Conservation (phyloP, 805 yeast species). For the Cyberlindnera mycetangii region DNA sequence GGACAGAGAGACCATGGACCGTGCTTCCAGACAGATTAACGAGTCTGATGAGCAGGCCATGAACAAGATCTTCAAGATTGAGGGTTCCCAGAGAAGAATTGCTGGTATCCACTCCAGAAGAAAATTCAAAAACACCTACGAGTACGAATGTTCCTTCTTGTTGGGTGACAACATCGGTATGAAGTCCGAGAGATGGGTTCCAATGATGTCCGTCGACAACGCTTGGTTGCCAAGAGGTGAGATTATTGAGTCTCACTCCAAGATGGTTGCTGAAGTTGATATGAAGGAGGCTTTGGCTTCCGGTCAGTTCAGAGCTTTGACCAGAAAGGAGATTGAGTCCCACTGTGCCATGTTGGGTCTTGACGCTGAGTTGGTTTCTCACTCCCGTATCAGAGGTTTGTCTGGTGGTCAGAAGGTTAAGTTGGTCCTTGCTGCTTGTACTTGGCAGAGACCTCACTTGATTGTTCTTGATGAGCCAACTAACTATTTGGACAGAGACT, state of each 20-base stretch:
- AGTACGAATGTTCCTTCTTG: conserved; percentile 96
- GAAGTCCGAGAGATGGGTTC: conserved; percentile 99
- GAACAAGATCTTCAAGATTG: conserved; percentile 99
- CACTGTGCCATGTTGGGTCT: conserved; percentile 99
- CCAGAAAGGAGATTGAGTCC: conserved; percentile 99
- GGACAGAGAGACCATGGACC: conserved; percentile 99
- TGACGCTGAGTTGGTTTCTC: conserved; percentile 98
- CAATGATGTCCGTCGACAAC: conserved; percentile 99
- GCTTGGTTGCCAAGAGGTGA: conserved; percentile 99
- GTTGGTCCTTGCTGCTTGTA: conserved; percentile 99
- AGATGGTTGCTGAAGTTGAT: conserved; percentile 99
- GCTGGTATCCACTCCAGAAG: conserved; percentile 93
- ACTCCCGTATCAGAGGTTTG: conserved; percentile 99
- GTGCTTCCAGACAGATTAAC: conserved; percentile 98
- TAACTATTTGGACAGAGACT: conserved; percentile 98
- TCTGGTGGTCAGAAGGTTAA: conserved; percentile 99
- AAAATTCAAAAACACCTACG: conserved; percentile 99
- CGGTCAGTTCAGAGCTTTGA: conserved; percentile 99
- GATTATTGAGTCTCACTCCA: conserved; percentile 93
- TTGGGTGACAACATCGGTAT: conserved; percentile 98
- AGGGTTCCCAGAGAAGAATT: conserved; percentile 98
- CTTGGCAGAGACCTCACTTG: conserved; percentile 99
- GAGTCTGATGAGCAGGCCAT: conserved; percentile 96
- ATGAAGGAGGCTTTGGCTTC: conserved; percentile 99
- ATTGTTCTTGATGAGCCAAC: conserved; percentile 99